Evolutionary conservation across 2,329 filamentous ascomycete species (phyloP), one percentile per base, ranked within the genome.

Genomic region (Trichoderma harzianum): DNA sequence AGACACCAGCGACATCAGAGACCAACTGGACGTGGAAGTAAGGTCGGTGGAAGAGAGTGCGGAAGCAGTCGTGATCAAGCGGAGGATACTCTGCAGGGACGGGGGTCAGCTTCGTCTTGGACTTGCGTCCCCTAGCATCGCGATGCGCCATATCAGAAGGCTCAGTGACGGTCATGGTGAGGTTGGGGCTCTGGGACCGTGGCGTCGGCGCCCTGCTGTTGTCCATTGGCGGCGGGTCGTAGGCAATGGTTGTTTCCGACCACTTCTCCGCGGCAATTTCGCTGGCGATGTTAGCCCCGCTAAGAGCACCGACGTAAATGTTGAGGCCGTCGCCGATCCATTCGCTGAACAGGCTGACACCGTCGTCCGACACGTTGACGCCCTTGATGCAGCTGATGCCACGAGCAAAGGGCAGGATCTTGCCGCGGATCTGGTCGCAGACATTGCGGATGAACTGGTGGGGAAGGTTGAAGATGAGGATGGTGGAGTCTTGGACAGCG

Each of bases 311-410:
- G 78, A 95, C 97, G 86, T 99, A 99, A 80, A 99, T 99, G 74
- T 93, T 93, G 24, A 99, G 87, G 34, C 92, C 91, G 80, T 93
- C 90, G 71, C 95, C 95, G 79, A 99, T 99, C 81, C 92, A 94
- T 83, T 99, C 96, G 69, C 93, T 97, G 85, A 99, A 98, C 69
- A 99, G 88, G 77, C 91, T 91, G 76, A 98, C 91, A 70, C 93
- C 93, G 65, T 93, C 90, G 78, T 95, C 92, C 5, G 92, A 91
- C 39, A 99, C 96, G 76, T 97, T 93, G 73, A 99, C 95, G 76
- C 96, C 96, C 86, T 99, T 99, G 84, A 98, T 98, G 83, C 96
- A 99, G 80, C 94, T 97, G 79, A 99, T 94, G 72, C 94, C 96
- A 74, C 97, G 90, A 30, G 96, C 95, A 78, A 91, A 98, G 7